Conservation (phyloP, 352 stramenopile species). For the Poterioochromonas sp. region DNA sequence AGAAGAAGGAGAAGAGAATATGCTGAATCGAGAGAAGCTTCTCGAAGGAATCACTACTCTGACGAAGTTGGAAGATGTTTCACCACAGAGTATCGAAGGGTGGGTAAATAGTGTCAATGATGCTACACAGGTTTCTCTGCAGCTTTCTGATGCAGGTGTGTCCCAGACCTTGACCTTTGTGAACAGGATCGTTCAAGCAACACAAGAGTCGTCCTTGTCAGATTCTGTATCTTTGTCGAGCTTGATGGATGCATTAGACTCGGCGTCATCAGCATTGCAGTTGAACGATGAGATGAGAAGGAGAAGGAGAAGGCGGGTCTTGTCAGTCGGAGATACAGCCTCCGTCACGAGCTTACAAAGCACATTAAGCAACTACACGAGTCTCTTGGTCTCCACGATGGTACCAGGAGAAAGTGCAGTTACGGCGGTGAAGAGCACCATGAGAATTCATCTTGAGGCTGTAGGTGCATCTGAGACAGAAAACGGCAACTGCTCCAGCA, state of each 20-base stretch:
- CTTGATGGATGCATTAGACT: background rate
- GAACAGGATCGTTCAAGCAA: too few relatives aligned
- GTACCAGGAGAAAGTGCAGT: background rate
- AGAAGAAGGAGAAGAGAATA: too few relatives aligned
- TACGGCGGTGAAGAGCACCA: background rate
- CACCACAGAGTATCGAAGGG: background rate
- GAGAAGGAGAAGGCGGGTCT: background rate
- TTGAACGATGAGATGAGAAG: background rate
- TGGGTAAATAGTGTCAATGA: background rate
- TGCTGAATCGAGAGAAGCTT: too few relatives aligned
- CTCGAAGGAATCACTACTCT: background rate
- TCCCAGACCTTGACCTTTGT: background rate
- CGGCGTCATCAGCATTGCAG: background rate
- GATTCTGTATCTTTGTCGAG: too few relatives aligned
- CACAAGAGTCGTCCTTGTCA: too few relatives aligned
- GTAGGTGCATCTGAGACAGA: background rate
- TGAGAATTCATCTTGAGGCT: background rate
- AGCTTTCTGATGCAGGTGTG: background rate
- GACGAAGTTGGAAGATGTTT: background rate
- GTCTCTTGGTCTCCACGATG: background rate
- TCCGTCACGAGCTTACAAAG: background rate
- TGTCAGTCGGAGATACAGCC: background rate
- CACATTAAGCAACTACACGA: background rate
- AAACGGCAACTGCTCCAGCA: background rate
- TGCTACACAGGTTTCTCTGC: background rate